These are phyloP conservation scores for Tagetes patula DNA, from an alignment of 129 eudicot species.

Conservation along the genomic window DNA sequence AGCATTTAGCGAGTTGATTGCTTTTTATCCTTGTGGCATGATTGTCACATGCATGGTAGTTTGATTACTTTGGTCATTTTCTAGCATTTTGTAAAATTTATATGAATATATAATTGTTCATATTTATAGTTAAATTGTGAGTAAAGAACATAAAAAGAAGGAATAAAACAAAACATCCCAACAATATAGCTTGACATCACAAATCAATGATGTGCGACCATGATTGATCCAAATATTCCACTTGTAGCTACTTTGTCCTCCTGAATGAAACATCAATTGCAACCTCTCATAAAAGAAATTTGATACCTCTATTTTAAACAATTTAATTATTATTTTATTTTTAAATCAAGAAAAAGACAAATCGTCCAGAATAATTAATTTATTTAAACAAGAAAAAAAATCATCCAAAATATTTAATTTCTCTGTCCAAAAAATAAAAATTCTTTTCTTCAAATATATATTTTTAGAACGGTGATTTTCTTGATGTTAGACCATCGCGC, in stretches of 20 bases:
- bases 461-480: too few species aligned
- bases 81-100: background rate
- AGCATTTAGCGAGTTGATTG: too few species aligned
- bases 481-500: too few species aligned
- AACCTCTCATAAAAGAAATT: conserved; percentile 3
- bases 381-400: too few species aligned
- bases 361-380: background rate
- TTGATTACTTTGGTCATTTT: too few species aligned
- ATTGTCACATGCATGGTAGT: too few species aligned
- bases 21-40: too few species aligned
- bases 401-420: too few species aligned
- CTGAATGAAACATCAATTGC: conserved; percentile 4
- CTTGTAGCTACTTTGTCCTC: background rate
- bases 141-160: background rate
- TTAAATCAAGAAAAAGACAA: background rate
- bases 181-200: background rate
- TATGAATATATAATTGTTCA: background rate
- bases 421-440: too few species aligned
- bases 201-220: conserved; percentile 5
- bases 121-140: background rate
- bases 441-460: too few species aligned
- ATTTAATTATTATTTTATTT: background rate
- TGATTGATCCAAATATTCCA: conserved; percentile 11
- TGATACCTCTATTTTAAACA: background rate
- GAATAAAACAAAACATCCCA: too few species aligned